Base-by-base conservation (phyloP, 192 early-diverging fungal genomes). In the Linnemannia exigua region DNA sequence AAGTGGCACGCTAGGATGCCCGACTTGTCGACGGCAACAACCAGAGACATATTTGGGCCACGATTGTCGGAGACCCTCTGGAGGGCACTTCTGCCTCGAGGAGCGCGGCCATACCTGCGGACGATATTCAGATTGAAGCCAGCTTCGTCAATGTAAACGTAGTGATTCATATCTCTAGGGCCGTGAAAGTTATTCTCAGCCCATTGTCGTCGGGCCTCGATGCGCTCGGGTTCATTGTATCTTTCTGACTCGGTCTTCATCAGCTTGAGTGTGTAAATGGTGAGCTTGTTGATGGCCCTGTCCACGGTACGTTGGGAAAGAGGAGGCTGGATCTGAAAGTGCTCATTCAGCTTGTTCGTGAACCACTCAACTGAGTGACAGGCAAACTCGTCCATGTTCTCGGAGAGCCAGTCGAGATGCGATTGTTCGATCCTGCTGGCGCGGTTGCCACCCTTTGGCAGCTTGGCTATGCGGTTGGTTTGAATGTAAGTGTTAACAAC, bases 41-140 rank as follows among this genome's bases (percentile, higher is more conserved):
- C 74, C 20, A 75, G 36, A 46, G 74, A 75, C 51, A 75, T 63
- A 20, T 75, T 75, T 63, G 51, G 58, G 9, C 74, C 74, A 28
- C 74, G 74, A 58, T n/a, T n/a, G n/a, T n/a, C n/a, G n/a, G n/a
- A n/a, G n/a, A n/a, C n/a, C n/a, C n/a, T n/a, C n/a, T n/a, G 51
- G 12, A 58, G 38, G 1, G 79, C 67, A 0, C 51, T 16, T 14
- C 41, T 54, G 19, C 85, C 85, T 80, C 72, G 71, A 14, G 61
- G 47, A 28, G 79, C 51, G n/a, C 79, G 71, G 74, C 67, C 79
- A 77, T 58, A 76, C 44, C 48, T 76, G 37, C 75, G 66, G 67
- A 54, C 46, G 74, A 87, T 80, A 41, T 87, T 74, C 37, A 87
- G 67, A 63, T 87, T 87, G 79, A 87, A 87, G 36, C 75, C 75